Base-by-base conservation (phyloP, 768 basidiomycete genomes). In the Lyophyllum shimeji region DNA sequence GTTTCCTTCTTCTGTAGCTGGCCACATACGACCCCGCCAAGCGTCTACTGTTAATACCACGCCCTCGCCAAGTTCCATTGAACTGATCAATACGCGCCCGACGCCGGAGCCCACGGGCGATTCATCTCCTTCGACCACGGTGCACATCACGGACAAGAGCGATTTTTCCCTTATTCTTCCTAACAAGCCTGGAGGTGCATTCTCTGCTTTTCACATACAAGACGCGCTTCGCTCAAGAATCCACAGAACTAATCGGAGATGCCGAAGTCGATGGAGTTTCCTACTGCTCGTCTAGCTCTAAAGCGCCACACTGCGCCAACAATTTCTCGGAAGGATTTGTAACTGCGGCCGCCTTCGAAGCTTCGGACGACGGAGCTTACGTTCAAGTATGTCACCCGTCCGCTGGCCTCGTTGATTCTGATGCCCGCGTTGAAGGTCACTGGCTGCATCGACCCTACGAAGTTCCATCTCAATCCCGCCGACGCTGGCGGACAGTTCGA, bases 401-500 rank as follows among this genome's bases (percentile, higher is more conserved):
- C 33, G 21, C 52, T 12, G 21, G n/a, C 20, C 5, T 11, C 11
- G 1, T 17, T 43, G 39, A 20, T 25, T 24, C 23, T 13, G 11
- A 33, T 51, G 15, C 23, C n/a, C 33, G 9, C 50, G 2, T 27
- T 23, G 12, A 31, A 66, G 65, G 50, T 66, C 15, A 64, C 65
- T 17, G 63, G 65, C n/a, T 66, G 65, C 48, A 52, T 66, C 40
- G 29, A 67, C 40, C 42, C 56, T 17, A 52, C 53, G 13, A 58
- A 56, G 46, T 65, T 57, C 17, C 51, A 50, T 33, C 49, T 67
- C 18, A 54, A 60, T 33, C 52, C 60, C 17, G 31, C 44, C 18
- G 79, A 82, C 40, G 68, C 70, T 3, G 81, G 80, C 6, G 80
- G 81, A 9, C 80, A 82, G 59, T 74, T 80, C 55, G 81, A 82